Evolutionary conservation across 116 monocot genomes (phyloP), one percentile per base, ranked within the genome.

Genomic region (Iris pallida): DNA sequence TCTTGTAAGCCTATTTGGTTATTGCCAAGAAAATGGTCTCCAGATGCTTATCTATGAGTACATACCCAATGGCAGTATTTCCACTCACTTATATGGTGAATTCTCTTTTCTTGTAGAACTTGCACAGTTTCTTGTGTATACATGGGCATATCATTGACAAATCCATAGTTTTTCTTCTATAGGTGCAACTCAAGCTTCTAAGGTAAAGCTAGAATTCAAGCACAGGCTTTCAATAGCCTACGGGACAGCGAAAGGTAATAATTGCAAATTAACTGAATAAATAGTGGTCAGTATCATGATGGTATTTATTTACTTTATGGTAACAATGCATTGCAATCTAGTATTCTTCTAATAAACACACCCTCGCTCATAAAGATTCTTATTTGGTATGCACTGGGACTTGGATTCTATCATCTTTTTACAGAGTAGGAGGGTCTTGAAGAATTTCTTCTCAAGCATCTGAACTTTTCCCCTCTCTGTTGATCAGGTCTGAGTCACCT

Each of bases 1-100:
- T 62, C 44, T 83, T 58, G 83, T 83, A 58, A 75, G 71, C 44
- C 79, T 83, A 52, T 76, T 83, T 72, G 83, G 83, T 19, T 83
- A 76, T 68, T 79, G 79, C 72, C 83, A 83, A 53, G 76, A 83
- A 76, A 72, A 76, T 68, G 64, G 55, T 66, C 20, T 76, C 14
- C 84, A 80, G 57, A 80, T 84, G 73, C 84, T 84, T 71, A 45
- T 84, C 43, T 84, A 80, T 52, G 84, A 84, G 70, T 77, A 84
- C 66, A 55, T 84, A 48, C 66, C 84, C 51, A 84, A 80, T 63
- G 84, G 80, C 64, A 84, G 80, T 60, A 66, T 84, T 74, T 84
- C 84, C 47, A 30, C 70, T 15, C 80, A 84, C 57, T 73, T 84
- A 73, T 77, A 76, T 67, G 84, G 84, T 84, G 42, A 70, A 48